Percentiles rank a stretch among this genome's conserved stretches.
These are phyloP conservation scores for Floccularia luteovirens DNA, from an alignment of 768 basidiomycete species.

Conservation along the genomic window DNA sequence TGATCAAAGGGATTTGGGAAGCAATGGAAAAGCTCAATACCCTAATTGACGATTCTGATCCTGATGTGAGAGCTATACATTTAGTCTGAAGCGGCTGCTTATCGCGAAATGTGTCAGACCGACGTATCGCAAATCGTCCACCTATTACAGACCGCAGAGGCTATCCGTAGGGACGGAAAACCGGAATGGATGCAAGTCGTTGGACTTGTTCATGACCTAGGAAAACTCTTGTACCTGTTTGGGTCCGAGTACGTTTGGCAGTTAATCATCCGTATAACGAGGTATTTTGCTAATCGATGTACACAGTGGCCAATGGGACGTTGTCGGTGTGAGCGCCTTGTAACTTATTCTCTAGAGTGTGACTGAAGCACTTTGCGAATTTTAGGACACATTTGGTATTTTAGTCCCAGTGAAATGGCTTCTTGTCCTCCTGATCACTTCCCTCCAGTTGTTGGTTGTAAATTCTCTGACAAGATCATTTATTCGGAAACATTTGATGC, in stretches of 20 bases:
- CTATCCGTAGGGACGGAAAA: constrained; percentile 67
- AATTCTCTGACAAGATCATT: constrained; percentile 66
- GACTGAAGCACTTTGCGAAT: constrained; percentile 2
- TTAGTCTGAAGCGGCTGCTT: not conserved
- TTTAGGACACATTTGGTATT: constrained; percentile 22
- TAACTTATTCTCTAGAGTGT: not conserved
- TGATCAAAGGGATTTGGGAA: constrained; percentile 40
- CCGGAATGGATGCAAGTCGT: constrained; percentile 82
- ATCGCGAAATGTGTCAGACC: constrained; percentile 30
- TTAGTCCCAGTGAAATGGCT: not conserved
- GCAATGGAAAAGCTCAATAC: constrained; percentile 77
- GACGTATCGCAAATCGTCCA: constrained; percentile 72
- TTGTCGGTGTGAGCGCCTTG: constrained; percentile 53
- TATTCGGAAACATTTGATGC: constrained; percentile 55
- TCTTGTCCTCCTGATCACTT: not conserved
- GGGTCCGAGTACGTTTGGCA: constrained; percentile 51
- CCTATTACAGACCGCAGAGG: constrained; percentile 74
- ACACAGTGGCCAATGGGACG: constrained; percentile 72
- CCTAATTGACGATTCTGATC: constrained; percentile 76
- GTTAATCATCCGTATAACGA: not conserved
- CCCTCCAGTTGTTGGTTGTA: constrained; percentile 60
- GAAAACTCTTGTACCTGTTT: constrained; percentile 71
- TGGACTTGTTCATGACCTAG: constrained; percentile 74
- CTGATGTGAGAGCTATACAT: constrained; percentile 41
- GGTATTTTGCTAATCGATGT: not conserved